Evolutionary conservation across 1,284 basidiomycete species (phyloP).

Genomic region (Mycena sp.): DNA sequence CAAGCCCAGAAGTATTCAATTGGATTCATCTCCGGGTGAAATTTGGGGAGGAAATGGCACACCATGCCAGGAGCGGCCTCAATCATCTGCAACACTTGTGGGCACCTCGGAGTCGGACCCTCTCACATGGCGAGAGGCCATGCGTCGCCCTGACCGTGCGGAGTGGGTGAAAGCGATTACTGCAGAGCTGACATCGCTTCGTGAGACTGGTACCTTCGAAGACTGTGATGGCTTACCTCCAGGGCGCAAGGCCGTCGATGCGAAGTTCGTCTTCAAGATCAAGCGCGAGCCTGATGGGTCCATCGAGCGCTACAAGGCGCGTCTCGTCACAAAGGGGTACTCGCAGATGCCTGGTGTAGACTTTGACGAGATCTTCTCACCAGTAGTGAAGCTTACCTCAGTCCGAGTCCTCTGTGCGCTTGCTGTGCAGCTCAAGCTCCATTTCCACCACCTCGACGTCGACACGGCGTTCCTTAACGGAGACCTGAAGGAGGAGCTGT

Average conservation of each 20-base stretch:
- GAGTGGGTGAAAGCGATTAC: too few relatives aligned
- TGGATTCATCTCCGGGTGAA: too few relatives aligned
- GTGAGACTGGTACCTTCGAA: conserved; percentile 6
- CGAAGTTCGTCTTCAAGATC: conserved; percentile 14
- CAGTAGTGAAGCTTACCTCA: too few relatives aligned
- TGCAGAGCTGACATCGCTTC: neutral
- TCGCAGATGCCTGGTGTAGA: conserved; percentile 41
- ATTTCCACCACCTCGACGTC: conserved; percentile 21
- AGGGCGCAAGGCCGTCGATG: conserved; percentile 2
- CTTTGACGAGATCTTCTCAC: conserved; percentile 39
- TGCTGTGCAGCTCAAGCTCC: conserved; percentile 32
- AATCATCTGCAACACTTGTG: too few relatives aligned
- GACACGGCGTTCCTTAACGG: conserved; percentile 41
- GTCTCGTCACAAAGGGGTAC: conserved; percentile 40
- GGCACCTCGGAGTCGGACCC: neutral
- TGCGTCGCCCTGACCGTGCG: neutral
- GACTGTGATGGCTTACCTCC: conserved; percentile 11
- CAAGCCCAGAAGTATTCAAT: too few relatives aligned
- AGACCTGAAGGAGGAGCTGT: conserved; percentile 40
- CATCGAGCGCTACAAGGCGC: conserved; percentile 5
- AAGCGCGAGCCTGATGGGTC: conserved; percentile 1
- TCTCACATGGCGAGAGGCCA: neutral
- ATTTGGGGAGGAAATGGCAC: too few relatives aligned
- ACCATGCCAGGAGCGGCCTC: too few relatives aligned
- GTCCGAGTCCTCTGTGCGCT: conserved; percentile 37